These are phyloP conservation scores for Isoetes taiwanensis DNA, from an alignment of 75 land plant species.

Conservation along the genomic window DNA sequence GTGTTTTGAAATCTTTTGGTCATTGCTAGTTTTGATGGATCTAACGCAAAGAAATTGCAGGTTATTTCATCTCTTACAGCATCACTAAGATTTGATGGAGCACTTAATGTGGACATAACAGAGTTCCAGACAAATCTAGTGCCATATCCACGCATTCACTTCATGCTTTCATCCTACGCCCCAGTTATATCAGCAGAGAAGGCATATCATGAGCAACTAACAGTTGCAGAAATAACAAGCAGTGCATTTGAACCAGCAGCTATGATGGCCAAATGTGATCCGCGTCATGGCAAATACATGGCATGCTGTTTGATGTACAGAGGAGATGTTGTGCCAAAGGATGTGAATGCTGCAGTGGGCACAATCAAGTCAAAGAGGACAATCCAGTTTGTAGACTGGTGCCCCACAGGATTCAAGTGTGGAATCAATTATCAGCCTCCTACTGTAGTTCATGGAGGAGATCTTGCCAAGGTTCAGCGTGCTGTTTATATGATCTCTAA, in stretches of 20 bases:
- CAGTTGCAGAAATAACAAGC: constrained; percentile 50
- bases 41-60: neutral
- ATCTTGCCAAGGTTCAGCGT: neutral
- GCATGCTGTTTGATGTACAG: constrained; percentile 4
- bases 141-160: constrained; percentile 37
- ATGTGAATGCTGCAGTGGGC: neutral
- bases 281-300: constrained; percentile 13
- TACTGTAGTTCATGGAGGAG: neutral
- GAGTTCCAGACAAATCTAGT: constrained; percentile 27
- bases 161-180: constrained; percentile 57
- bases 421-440: constrained; percentile 5
- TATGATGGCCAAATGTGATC: constrained; percentile 58
- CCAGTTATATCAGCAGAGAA: constrained; percentile 25
- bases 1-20: neutral
- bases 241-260: constrained; percentile 39
- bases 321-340: neutral
- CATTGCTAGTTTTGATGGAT: neutral
- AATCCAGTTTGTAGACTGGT: constrained; percentile 1
- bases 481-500: neutral
- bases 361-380: neutral
- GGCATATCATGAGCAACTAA: constrained; percentile 44
- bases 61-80: constrained; percentile 31
- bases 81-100: constrained; percentile 34
- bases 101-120: constrained; percentile 30
- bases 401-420: constrained; percentile 4